Conservation (phyloP, 2,329 filamentous ascomycete species). For the Ustilaginoidea virens region DNA sequence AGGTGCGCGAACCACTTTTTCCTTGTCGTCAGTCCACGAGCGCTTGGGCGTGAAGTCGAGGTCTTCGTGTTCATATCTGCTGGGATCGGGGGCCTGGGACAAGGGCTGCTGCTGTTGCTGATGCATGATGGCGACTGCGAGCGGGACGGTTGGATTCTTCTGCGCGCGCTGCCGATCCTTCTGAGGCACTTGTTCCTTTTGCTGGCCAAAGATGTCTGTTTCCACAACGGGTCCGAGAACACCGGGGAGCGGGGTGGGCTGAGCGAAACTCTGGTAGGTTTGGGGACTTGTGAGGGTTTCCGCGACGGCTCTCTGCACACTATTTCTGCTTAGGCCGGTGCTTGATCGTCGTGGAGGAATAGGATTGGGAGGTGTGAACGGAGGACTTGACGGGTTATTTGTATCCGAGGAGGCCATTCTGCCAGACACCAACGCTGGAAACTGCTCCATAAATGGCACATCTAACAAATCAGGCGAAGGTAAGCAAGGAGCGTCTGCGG, state of each 20-base stretch:
- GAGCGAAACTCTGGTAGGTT: constrained; percentile 5
- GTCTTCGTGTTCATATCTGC: constrained; percentile 38
- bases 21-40: constrained; percentile 59
- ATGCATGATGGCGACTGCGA: constrained; percentile 14
- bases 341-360: constrained; percentile 62
- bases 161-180: background rate
- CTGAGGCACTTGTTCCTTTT: background rate
- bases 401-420: constrained; percentile 12
- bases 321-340: constrained; percentile 10
- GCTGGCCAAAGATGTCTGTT: constrained; percentile 40
- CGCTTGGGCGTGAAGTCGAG: constrained; percentile 33
- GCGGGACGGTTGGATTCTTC: background rate
- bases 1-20: constrained; percentile 61
- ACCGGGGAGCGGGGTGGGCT: constrained; percentile 10
- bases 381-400: constrained; percentile 3
- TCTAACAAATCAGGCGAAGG: background rate
- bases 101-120: constrained; percentile 17
- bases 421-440: constrained; percentile 5
- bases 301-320: background rate
- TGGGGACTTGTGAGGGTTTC: background rate
- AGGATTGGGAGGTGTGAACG: constrained; percentile 3
- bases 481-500: background rate
- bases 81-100: constrained; percentile 29
- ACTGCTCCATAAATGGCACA: constrained; percentile 1
- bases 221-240: constrained; percentile 40